These are phyloP conservation scores for Mrakia gelida DNA, from an alignment of 768 basidiomycete genomes.

Conservation along the genomic window DNA sequence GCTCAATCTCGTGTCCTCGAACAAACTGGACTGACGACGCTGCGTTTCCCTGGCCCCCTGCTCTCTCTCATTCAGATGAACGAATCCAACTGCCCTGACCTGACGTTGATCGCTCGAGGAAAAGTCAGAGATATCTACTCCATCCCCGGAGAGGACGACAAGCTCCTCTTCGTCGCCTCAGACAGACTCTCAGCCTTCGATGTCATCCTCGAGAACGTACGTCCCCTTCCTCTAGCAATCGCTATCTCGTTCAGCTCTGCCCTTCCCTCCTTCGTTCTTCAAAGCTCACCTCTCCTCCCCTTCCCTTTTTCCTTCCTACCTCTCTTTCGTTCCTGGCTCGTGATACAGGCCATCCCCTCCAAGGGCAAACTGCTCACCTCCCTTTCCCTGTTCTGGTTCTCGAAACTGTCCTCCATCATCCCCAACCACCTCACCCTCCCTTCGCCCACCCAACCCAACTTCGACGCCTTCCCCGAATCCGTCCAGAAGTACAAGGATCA, in stretches of 20 bases:
- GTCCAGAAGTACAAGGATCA: slow-evolving; percentile 68
- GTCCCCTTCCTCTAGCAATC: slow-evolving; percentile 42
- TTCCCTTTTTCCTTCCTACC: neutral
- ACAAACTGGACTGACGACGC: too few relatives aligned
- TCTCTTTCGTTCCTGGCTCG: neutral
- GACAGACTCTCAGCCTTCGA: slow-evolving; percentile 97
- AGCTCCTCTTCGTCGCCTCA: slow-evolving; percentile 84
- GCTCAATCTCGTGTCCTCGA: too few relatives aligned
- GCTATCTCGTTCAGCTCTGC: neutral
- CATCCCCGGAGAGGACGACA: slow-evolving; percentile 58
- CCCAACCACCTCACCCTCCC: slow-evolving; percentile 81
- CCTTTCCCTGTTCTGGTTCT: slow-evolving; percentile 94
- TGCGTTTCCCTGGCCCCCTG: too few relatives aligned
- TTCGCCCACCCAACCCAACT: slow-evolving; percentile 40
- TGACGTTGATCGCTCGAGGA: slow-evolving; percentile 74
- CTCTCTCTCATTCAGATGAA: slow-evolving; percentile 4
- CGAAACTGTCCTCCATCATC: slow-evolving; percentile 69
- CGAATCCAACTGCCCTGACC: slow-evolving; percentile 45
- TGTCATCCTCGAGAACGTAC: slow-evolving; percentile 85
- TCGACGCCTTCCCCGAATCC: slow-evolving; percentile 72
- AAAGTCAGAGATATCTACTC: slow-evolving; percentile 95
- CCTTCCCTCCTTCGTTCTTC: neutral
- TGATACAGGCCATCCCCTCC: slow-evolving; percentile 76
- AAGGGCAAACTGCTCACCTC: slow-evolving; percentile 87
- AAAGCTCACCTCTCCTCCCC: neutral